Base-by-base conservation (phyloP, 192 early-diverging fungal species). In the Coemansia sp. region DNA sequence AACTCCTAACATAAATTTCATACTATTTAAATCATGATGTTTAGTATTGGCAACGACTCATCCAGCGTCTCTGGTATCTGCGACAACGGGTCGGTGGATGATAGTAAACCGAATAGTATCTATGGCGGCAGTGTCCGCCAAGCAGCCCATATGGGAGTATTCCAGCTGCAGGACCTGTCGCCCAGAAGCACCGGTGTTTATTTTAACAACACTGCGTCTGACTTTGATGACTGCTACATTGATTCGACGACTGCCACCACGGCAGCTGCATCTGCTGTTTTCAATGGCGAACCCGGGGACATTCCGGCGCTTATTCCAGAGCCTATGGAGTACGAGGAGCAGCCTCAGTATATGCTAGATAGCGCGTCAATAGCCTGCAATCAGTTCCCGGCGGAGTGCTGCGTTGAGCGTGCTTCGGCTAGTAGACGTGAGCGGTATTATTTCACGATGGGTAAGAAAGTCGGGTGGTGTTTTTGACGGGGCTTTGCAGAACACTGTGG, bases 401-500 rank as follows among this genome's bases (percentile, higher is more conserved):
- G 68, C 39, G 74, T 80, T n/a, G 72, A 80, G 75, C 72, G 83
- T 22, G 57, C 83, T 4, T 64, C 74, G 51, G 71, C 59, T 33
- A 66, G 73, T 51, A 60, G 72, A 59, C 78, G 73, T 18, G 84
- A 85, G 56, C 75, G 72, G 70, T 85, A 78, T 68, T 85, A 75
- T 68, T 81, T 58, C 70, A 77, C 73, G 67, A 70, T 75, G 84
- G 84, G 84, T 32, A 85, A 81, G 76, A 78, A 85, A 75, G 32
- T 65, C 39, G 84, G 84, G 84, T 85, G 84, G 84, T 85, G 73
- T 71, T 73, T 85, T 85, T 85, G 84, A 85, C 79, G 70, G 8
- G 66, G n/a, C 81, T 64, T 78, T 65, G 59, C 38, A 2, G 18
- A 33, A 28, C 32, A 34, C n/a, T 12, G 55, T 17, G 7, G 82